These are phyloP conservation scores for Ophiostoma tasmaniense DNA, from an alignment of 2,329 filamentous ascomycete species.

Conservation along the genomic window DNA sequence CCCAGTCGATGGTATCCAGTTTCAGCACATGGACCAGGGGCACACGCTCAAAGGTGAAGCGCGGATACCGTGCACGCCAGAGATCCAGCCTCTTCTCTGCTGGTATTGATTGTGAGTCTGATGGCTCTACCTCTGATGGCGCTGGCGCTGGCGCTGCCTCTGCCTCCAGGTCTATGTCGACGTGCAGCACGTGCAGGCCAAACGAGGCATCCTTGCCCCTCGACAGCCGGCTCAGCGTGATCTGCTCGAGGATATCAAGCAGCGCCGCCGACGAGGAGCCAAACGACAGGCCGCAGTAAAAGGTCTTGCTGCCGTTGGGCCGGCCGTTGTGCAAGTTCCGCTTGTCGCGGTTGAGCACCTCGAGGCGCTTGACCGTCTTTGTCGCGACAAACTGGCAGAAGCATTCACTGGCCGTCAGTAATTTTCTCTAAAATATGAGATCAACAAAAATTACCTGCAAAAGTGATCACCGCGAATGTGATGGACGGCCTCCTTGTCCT, in stretches of 20 bases:
- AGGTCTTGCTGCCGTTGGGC: constrained; percentile 32
- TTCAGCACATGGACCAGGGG: constrained; percentile 56
- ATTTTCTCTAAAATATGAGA: not conserved
- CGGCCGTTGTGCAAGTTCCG: constrained; percentile 14
- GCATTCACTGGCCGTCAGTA: constrained; percentile 48
- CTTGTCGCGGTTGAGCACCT: constrained; percentile 42
- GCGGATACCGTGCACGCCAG: constrained; percentile 55
- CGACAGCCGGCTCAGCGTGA: constrained; percentile 55
- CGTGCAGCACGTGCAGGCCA: constrained; percentile 53
- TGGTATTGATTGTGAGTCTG: constrained; percentile 25
- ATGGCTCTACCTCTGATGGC: not conserved
- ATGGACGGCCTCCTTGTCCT: constrained; percentile 39
- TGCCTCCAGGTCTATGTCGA: constrained; percentile 36
- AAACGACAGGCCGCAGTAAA: constrained; percentile 74
- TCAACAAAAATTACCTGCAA: constrained; percentile 39
- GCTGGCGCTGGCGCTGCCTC: not conserved
- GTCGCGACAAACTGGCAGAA: constrained; percentile 68
- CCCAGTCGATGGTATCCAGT: constrained; percentile 46
- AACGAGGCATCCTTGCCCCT: constrained; percentile 60
- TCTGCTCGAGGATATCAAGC: constrained; percentile 64
- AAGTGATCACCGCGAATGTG: constrained; percentile 50
- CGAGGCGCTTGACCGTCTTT: constrained; percentile 69
- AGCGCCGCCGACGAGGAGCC: constrained; percentile 73
- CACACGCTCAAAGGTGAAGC: constrained; percentile 53
- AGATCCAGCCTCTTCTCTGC: constrained; percentile 36